These are phyloP conservation scores for Alternaria metachromatica DNA, from an alignment of 2,329 filamentous ascomycete genomes.

Conservation along the genomic window DNA sequence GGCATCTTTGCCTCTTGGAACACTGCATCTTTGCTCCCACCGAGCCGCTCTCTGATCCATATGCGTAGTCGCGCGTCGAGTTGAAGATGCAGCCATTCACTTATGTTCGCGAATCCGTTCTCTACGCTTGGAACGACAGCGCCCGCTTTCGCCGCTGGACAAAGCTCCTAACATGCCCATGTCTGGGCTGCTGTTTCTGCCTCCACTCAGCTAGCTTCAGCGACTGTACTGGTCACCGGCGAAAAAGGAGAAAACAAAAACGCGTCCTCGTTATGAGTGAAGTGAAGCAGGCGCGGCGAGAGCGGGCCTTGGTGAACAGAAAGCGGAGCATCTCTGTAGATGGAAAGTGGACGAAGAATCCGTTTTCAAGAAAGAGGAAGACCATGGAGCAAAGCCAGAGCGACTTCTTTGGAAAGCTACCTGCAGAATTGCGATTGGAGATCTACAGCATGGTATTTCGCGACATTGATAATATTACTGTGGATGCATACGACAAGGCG, in stretches of 20 bases:
- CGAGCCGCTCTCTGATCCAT: too few species aligned
- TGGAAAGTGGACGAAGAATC: not conserved
- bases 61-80: too few species aligned
- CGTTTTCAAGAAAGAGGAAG: not conserved
- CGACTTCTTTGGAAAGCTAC: not conserved
- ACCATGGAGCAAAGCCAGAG: not conserved
- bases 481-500: too few species aligned
- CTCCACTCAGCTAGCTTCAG: accelerated
- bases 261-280: not conserved
- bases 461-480: too few species aligned
- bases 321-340: not conserved
- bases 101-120: not conserved
- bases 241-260: not conserved
- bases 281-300: not conserved
- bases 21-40: too few species aligned
- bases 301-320: not conserved
- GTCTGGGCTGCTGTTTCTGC: not conserved
- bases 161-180: not conserved
- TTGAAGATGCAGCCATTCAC: not conserved
- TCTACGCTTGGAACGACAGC: not conserved
- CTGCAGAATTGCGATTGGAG: not conserved
- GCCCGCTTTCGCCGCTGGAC: not conserved
- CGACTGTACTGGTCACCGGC: not conserved
- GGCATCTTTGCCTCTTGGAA: too few species aligned
- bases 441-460: not conserved